Evolutionary conservation across 345 rosid genomes (phyloP).

Genomic region (Dipteronia dyeriana): DNA sequence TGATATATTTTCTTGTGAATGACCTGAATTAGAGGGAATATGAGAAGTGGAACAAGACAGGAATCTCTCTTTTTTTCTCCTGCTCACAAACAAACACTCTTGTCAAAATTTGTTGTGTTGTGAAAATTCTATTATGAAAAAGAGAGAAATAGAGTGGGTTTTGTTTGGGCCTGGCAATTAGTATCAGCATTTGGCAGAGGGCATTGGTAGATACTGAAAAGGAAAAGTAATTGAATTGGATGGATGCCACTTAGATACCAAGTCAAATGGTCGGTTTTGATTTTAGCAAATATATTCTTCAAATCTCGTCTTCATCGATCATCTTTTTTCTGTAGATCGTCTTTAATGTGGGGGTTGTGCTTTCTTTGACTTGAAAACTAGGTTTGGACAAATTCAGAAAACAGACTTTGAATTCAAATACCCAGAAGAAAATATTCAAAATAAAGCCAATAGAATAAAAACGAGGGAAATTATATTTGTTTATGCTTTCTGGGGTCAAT

Average conservation of each 20-base stretch:
- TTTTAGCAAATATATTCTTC: too few relatives aligned
- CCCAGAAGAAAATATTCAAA: too few relatives aligned
- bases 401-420: neutral
- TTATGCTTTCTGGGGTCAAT: neutral
- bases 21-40: neutral
- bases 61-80: neutral
- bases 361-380: neutral
- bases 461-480: neutral
- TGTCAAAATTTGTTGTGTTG: neutral
- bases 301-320: too few relatives aligned
- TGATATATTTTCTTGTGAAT: neutral
- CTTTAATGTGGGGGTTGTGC: too few relatives aligned
- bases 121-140: neutral
- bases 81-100: neutral
- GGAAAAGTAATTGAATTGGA: too few relatives aligned
- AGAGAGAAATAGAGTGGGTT: neutral
- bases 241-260: too few relatives aligned
- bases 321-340: too few relatives aligned
- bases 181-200: slow-evolving; percentile 12
- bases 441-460: neutral
- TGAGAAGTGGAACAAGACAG: neutral
- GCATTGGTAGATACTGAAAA: neutral
- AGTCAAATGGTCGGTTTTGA: neutral
- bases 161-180: neutral
- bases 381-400: slow-evolving; percentile 1